Percentiles rank a stretch among this genome's conserved stretches.
Evolutionary conservation across 2,329 filamentous ascomycete species (phyloP).

Genomic region (Fusarium nygamai): DNA sequence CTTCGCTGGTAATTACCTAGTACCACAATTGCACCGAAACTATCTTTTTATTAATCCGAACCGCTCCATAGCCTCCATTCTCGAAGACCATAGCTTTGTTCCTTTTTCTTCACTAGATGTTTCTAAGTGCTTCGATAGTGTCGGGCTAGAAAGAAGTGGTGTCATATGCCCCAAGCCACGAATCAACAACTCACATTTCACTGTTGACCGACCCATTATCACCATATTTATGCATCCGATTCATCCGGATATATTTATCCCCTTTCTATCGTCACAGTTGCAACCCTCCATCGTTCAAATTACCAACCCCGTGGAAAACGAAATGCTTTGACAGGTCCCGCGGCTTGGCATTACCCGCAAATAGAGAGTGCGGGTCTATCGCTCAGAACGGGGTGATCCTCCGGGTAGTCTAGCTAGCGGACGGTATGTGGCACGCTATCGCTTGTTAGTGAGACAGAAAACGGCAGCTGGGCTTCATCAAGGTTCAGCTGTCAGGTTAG

Average conservation of each 20-base stretch:
- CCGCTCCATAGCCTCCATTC: neutral
- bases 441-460: neutral
- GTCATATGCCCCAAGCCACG: neutral
- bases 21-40: neutral
- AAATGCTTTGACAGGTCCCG: neutral
- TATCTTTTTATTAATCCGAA: neutral
- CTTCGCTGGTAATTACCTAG: neutral
- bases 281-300: neutral
- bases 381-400: neutral
- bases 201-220: neutral
- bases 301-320: neutral
- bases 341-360: neutral
- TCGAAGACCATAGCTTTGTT: neutral
- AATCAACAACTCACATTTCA: neutral
- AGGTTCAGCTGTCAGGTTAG: neutral
- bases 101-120: neutral
- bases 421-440: neutral
- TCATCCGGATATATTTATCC: neutral
- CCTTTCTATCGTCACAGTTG: neutral
- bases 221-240: neutral
- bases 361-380: neutral
- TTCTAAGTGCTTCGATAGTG: neutral
- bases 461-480: neutral
- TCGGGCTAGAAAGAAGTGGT: neutral
- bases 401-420: neutral